These are phyloP conservation scores for Fomitopsis pinicola DNA, from an alignment of 1,284 basidiomycete genomes.

Conservation along the genomic window DNA sequence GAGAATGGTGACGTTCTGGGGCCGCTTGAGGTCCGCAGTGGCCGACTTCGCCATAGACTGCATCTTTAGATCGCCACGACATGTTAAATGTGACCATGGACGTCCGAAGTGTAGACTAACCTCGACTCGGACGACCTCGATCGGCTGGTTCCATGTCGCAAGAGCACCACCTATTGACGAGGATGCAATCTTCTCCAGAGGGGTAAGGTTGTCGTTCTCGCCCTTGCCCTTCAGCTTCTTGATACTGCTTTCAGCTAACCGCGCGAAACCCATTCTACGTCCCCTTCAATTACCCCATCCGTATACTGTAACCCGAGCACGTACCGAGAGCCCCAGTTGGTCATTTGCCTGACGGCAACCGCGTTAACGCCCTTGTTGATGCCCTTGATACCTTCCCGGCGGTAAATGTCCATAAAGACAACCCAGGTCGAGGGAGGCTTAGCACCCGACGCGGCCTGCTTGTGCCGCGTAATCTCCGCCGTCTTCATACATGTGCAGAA, in stretches of 20 bases:
- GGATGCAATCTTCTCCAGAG: conserved; percentile 85
- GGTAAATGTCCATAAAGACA: conserved; percentile 93
- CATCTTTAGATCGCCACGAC: conserved; percentile 57
- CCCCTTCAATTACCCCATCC: neutral
- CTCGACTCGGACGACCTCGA: conserved; percentile 94
- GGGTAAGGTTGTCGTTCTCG: conserved; percentile 72
- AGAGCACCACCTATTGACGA: conserved; percentile 94
- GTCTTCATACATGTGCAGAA: conserved; percentile 99
- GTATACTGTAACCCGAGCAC: conserved; percentile 19
- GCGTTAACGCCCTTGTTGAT: conserved; percentile 99
- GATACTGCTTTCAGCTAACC: conserved; percentile 84
- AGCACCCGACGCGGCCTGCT: conserved; percentile 86
- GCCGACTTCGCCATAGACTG: conserved; percentile 94
- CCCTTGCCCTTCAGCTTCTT: conserved; percentile 73
- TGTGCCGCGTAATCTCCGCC: conserved; percentile 97
- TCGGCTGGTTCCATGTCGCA: conserved; percentile 99
- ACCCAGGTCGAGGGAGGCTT: conserved; percentile 94
- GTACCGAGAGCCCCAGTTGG: conserved; percentile 98
- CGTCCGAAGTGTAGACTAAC: conserved; percentile 32
- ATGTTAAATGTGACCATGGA: conserved; percentile 3
- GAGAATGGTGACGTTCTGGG: conserved; percentile 86
- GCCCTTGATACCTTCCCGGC: conserved; percentile 88
- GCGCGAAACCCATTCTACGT: conserved; percentile 93
- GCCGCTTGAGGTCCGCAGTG: conserved; percentile 59
- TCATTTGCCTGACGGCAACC: conserved; percentile 95